These are phyloP conservation scores for Aspergillus sp. DNA, from an alignment of 2,329 filamentous ascomycete genomes.

Conservation along the genomic window DNA sequence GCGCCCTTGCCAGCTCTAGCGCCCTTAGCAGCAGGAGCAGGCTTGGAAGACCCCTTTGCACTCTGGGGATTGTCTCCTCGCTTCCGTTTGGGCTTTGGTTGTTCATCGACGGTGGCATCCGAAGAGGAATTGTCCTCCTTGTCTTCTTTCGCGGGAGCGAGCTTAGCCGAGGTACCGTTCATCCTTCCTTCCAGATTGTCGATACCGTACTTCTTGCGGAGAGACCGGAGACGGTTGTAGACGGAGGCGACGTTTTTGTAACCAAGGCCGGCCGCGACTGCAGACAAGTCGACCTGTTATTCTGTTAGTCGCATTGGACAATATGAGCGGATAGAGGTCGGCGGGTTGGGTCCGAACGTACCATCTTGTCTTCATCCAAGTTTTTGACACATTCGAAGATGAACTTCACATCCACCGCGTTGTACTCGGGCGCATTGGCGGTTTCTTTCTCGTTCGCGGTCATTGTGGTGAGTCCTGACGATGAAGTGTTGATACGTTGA, in stretches of 20 bases:
- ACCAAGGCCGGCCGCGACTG: slow-evolving; percentile 21
- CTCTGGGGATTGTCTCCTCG: slow-evolving; percentile 11
- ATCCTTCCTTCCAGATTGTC: slow-evolving; percentile 7
- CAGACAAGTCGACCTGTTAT: slow-evolving; percentile 25
- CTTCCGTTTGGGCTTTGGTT: neutral
- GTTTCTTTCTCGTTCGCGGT: neutral
- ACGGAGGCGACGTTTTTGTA: slow-evolving; percentile 28
- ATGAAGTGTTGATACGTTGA: no score
- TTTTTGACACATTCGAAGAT: slow-evolving; percentile 26
- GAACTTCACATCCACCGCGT: slow-evolving; percentile 17
- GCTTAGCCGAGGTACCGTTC: neutral
- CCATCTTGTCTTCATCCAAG: slow-evolving; percentile 15
- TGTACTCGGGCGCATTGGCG: slow-evolving; percentile 5
- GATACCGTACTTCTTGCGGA: slow-evolving; percentile 26
- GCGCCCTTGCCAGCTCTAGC: neutral
- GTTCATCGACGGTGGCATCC: neutral
- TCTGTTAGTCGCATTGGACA: no score
- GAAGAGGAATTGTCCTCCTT: neutral
- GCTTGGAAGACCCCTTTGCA: slow-evolving; percentile 16
- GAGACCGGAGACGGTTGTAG: slow-evolving; percentile 24
- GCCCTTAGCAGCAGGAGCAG: slow-evolving; percentile 15
- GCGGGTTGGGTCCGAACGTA: neutral
- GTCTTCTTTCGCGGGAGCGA: neutral
- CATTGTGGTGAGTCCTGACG: slow-evolving; percentile 4
- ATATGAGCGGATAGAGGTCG: neutral